Percentiles rank a stretch among this genome's conserved stretches.
Conservation (phyloP, 2,329 filamentous ascomycete species). For the Paracoccidioides lutzii region DNA sequence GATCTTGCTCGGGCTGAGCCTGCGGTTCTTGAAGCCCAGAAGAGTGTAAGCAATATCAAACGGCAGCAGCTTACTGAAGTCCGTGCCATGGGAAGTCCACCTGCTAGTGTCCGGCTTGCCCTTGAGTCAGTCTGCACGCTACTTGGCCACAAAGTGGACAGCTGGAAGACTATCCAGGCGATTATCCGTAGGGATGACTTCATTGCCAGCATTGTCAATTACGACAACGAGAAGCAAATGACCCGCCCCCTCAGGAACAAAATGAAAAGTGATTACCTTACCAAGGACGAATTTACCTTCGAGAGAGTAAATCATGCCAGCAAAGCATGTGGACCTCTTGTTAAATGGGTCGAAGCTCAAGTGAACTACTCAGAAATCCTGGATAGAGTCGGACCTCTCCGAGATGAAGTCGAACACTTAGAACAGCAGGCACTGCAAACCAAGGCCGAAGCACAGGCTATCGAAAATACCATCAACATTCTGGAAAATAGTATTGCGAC, state of each 20-base stretch:
- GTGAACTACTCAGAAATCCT: slow-evolving; percentile 97
- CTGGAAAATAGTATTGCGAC: slow-evolving; percentile 84
- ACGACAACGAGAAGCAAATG: slow-evolving; percentile 93
- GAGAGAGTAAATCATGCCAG: slow-evolving; percentile 92
- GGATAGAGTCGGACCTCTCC: slow-evolving; percentile 81
- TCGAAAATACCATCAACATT: slow-evolving; percentile 70
- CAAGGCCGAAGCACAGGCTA: slow-evolving; percentile 82
- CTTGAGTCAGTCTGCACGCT: slow-evolving; percentile 94
- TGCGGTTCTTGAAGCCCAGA: slow-evolving; percentile 81
- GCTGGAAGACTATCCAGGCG: slow-evolving; percentile 83
- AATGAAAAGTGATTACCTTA: slow-evolving; percentile 87
- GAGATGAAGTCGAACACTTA: slow-evolving; percentile 75
- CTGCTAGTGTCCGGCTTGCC: slow-evolving; percentile 77
- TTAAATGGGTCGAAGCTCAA: slow-evolving; percentile 94
- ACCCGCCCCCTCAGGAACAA: slow-evolving; percentile 66
- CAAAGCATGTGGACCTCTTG: slow-evolving; percentile 90
- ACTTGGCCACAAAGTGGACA: slow-evolving; percentile 75
- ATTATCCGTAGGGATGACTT: slow-evolving; percentile 90
- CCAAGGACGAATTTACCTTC: slow-evolving; percentile 89
- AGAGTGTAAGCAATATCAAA: slow-evolving; percentile 98
- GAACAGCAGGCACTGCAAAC: slow-evolving; percentile 84
- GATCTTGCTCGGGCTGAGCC: slow-evolving; percentile 88
- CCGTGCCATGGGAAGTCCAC: slow-evolving; percentile 88
- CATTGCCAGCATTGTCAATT: slow-evolving; percentile 93
- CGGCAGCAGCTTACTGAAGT: slow-evolving; percentile 94